Conservation (phyloP, 2,329 filamentous ascomycete genomes). For the Exophiala sp. region DNA sequence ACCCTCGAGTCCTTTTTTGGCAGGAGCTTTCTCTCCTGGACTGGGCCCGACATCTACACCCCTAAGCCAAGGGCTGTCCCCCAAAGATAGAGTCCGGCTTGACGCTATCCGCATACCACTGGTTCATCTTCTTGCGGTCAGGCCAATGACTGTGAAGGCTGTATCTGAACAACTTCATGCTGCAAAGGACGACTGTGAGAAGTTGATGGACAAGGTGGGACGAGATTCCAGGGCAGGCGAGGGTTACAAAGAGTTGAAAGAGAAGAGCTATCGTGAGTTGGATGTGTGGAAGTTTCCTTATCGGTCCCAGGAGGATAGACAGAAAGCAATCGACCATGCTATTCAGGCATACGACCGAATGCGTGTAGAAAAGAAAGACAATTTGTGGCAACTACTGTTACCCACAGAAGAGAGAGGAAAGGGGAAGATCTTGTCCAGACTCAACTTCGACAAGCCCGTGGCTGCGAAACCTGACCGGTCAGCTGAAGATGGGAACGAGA, state of each 20-base stretch:
- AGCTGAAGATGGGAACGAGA: conserved; percentile 19
- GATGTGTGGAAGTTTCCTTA: conserved; percentile 62
- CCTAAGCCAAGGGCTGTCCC: conserved; percentile 29
- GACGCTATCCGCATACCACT: conserved; percentile 46
- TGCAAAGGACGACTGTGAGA: conserved; percentile 46
- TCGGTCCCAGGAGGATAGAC: conserved; percentile 52
- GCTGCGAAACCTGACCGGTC: conserved; percentile 19
- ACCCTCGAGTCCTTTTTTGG: conserved; percentile 41
- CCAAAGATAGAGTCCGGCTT: conserved; percentile 34
- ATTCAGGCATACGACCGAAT: conserved; percentile 62
- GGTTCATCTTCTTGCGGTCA: conserved; percentile 54
- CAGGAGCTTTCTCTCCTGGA: conserved; percentile 34
- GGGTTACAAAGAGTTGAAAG: conserved; percentile 50
- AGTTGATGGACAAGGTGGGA: conserved; percentile 52
- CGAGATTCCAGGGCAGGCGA: conserved; percentile 45
- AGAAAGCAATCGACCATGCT: conserved; percentile 60
- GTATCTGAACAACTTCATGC: conserved; percentile 48
- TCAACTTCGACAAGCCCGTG: conserved; percentile 45
- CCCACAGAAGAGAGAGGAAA: conserved; percentile 60
- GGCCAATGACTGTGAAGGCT: conserved; percentile 46
- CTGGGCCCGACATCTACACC: conserved; percentile 45
- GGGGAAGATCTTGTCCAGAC: conserved; percentile 58
- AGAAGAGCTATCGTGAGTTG: conserved; percentile 59
- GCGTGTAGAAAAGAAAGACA: conserved; percentile 57
- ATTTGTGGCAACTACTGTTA: conserved; percentile 60